phyloP scores from a whole-genome alignment of 1,139 yeast species.

The Kurtzmaniella quercitrusa region DNA sequence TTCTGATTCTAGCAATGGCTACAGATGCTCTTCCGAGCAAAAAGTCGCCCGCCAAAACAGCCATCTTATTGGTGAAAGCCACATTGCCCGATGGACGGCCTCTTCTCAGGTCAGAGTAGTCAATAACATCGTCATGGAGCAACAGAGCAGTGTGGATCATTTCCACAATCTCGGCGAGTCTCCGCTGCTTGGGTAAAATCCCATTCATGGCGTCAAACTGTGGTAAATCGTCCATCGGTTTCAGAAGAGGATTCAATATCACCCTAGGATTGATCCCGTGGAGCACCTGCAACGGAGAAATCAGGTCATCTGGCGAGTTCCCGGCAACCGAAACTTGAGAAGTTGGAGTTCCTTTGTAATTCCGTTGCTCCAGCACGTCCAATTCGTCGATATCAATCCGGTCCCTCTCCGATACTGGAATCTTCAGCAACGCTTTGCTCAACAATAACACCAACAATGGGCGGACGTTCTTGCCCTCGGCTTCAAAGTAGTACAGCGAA shows the following conservation, averaged over 20 bases:
- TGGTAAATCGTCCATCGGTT: constrained; percentile 73
- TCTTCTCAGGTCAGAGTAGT: constrained; percentile 83
- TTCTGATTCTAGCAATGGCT: constrained; percentile 85
- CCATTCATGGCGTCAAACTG: constrained; percentile 58
- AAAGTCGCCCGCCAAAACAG: constrained; percentile 95
- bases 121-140: constrained; percentile 96
- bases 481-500: constrained; percentile 88
- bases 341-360: constrained; percentile 49
- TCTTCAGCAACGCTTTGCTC: constrained; percentile 74
- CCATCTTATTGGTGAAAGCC: constrained; percentile 96
- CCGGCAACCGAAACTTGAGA: constrained; percentile 46
- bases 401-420: constrained; percentile 67
- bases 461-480: constrained; percentile 93
- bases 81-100: constrained; percentile 89
- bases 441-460: constrained; percentile 83
- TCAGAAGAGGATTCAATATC: constrained; percentile 75
- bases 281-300: constrained; percentile 77
- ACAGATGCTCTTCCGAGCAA: constrained; percentile 94
- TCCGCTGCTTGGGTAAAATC: constrained; percentile 87
- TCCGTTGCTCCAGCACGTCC: constrained; percentile 64
- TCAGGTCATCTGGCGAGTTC: constrained; percentile 50
- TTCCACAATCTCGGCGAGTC: constrained; percentile 95
- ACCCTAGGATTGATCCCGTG: constrained; percentile 86
- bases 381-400: constrained; percentile 55
- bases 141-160: constrained; percentile 98